Percentiles rank a stretch among this genome's conserved stretches.
Evolutionary conservation across 2,329 filamentous ascomycete genomes (phyloP).

Genomic region (Lizonia empirigonia): DNA sequence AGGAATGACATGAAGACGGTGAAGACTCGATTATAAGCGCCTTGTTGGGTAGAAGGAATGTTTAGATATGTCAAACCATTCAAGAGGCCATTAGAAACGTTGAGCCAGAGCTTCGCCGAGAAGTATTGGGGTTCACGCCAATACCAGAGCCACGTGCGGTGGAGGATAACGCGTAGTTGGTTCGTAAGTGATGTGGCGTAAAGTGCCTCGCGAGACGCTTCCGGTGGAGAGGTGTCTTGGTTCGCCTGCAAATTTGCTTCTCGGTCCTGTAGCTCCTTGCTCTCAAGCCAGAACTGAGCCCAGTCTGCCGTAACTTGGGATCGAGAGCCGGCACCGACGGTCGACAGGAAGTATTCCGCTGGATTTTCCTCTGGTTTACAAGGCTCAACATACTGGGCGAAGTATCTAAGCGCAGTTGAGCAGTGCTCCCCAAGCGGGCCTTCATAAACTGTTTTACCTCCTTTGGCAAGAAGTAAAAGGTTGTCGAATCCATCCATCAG

Average conservation of each 20-base stretch:
- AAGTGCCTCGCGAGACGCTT: constrained; percentile 45
- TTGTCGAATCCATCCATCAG: constrained; percentile 84
- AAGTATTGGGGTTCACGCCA: constrained; percentile 33
- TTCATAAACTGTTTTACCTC: constrained; percentile 79
- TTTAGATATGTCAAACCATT: constrained; percentile 34
- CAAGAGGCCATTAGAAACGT: constrained; percentile 29
- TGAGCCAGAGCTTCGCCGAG: constrained; percentile 31
- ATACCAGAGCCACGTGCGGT: constrained; percentile 26
- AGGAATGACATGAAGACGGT: constrained; percentile 57
- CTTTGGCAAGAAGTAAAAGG: constrained; percentile 73
- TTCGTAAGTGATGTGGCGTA: constrained; percentile 30
- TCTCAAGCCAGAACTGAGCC: constrained; percentile 48
- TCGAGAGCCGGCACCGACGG: constrained; percentile 52
- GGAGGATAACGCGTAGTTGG: constrained; percentile 28
- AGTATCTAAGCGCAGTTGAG: constrained; percentile 62
- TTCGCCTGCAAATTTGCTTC: constrained; percentile 45
- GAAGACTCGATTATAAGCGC: constrained; percentile 52
- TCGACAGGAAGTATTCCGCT: constrained; percentile 79
- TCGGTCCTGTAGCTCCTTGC: constrained; percentile 42
- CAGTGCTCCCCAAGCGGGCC: constrained; percentile 78
- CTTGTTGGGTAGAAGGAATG: constrained; percentile 29
- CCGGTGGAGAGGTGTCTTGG: constrained; percentile 36
- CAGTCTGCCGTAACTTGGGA: constrained; percentile 30
- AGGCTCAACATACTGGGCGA: constrained; percentile 57
- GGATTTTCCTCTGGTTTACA: constrained; percentile 57